Conservation (phyloP, 495 filamentous ascomycete species). For the Xylaria curta region DNA sequence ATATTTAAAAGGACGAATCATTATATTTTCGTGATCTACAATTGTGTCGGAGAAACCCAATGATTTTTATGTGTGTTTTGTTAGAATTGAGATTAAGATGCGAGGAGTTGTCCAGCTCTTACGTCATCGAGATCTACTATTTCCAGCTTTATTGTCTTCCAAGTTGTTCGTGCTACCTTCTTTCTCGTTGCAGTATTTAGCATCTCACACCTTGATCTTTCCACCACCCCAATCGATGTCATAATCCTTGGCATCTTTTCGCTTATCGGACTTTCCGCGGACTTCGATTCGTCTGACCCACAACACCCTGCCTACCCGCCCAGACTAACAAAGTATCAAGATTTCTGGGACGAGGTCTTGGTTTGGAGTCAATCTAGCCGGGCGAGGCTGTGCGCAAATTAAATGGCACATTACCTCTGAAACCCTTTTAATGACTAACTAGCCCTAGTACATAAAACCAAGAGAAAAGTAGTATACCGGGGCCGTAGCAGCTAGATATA, state of each 20-base stretch:
- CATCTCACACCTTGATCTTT: not conserved
- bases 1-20: not conserved
- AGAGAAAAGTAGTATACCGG: too few relatives aligned
- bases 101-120: not conserved
- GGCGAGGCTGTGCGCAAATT: too few relatives aligned
- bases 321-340: not conserved
- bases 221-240: conserved; percentile 6
- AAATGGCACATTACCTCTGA: too few relatives aligned
- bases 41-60: not conserved
- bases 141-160: not conserved
- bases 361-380: not conserved
- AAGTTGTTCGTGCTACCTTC: not conserved
- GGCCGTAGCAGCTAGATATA: too few relatives aligned
- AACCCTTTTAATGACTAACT: too few relatives aligned
- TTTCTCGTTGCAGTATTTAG: conserved; percentile 7
- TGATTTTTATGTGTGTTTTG: not conserved
- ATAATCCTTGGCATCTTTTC: conserved; percentile 22
- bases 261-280: conserved; percentile 25
- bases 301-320: not conserved
- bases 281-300: not conserved
- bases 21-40: not conserved
- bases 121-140: conserved; percentile 1
- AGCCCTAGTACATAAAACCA: too few relatives aligned
- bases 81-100: not conserved
- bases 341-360: not conserved